phyloP scores from a whole-genome alignment of 805 yeast species.

The Cyberlindnera mycetangii region DNA sequence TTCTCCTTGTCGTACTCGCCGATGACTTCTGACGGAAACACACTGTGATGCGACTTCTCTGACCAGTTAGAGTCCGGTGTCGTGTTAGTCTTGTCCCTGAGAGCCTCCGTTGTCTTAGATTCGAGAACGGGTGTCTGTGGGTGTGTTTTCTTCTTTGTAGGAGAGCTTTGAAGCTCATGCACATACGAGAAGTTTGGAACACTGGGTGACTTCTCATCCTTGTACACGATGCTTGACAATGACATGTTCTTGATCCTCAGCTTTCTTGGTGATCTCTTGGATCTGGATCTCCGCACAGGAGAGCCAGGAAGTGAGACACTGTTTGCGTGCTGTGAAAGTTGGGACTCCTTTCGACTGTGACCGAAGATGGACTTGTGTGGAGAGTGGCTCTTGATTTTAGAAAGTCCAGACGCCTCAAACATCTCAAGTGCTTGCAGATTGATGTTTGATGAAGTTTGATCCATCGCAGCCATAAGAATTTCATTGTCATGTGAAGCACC shows the following conservation, averaged over 20 bases:
- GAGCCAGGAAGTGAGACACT: constrained; percentile 23
- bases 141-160: constrained; percentile 13
- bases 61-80: constrained; percentile 38
- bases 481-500: constrained; percentile 6
- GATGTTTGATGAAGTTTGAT: constrained; percentile 20
- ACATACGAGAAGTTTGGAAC: constrained; percentile 25
- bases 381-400: constrained; percentile 18
- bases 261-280: constrained; percentile 15
- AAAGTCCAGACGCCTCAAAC: constrained; percentile 2
- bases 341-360: constrained; percentile 20
- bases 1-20: constrained; percentile 67
- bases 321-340: constrained; percentile 14
- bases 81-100: constrained; percentile 30
- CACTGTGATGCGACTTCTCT: constrained; percentile 35
- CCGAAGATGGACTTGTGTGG: constrained; percentile 28
- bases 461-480: constrained; percentile 18
- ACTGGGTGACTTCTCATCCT: constrained; percentile 15
- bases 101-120: neutral
- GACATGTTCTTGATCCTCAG: constrained; percentile 25
- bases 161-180: constrained; percentile 27
- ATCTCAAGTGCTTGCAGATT: constrained; percentile 15
- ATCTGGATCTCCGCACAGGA: constrained; percentile 16
- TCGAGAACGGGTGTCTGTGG: constrained; percentile 15
- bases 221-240: constrained; percentile 25
- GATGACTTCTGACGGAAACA: constrained; percentile 53